Evolutionary conservation across 1,284 basidiomycete genomes (phyloP).

Genomic region (Ceratorhiza oryzae-sativae): DNA sequence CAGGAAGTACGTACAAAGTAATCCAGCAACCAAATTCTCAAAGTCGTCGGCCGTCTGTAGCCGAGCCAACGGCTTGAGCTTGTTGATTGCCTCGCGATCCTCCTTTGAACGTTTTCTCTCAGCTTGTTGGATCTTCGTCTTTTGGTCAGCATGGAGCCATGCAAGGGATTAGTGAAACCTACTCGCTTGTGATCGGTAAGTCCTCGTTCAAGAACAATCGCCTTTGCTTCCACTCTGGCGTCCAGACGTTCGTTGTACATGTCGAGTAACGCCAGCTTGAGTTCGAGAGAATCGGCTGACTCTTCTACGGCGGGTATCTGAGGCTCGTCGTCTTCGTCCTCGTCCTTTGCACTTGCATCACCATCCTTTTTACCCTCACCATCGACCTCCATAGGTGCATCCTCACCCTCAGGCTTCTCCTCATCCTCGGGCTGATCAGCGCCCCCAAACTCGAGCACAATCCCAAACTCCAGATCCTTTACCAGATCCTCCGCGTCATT

Average conservation of each 20-base stretch:
- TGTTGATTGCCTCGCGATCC: slow-evolving; percentile 88
- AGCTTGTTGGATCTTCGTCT: slow-evolving; percentile 77
- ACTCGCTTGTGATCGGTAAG: slow-evolving; percentile 95
- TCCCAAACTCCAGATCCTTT: slow-evolving; percentile 95
- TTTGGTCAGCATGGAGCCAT: neutral
- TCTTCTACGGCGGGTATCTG: slow-evolving; percentile 79
- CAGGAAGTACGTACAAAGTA: slow-evolving; percentile 67
- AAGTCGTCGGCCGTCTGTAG: slow-evolving; percentile 93
- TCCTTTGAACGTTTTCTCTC: slow-evolving; percentile 93
- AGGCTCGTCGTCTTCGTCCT: slow-evolving; percentile 63
- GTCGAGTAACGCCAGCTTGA: slow-evolving; percentile 90
- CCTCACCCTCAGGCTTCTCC: slow-evolving; percentile 51
- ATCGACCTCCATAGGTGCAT: slow-evolving; percentile 43
- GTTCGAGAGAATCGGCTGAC: slow-evolving; percentile 85
- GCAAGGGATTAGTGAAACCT: slow-evolving; percentile 41
- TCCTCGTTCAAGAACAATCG: slow-evolving; percentile 92
- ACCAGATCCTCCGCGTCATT: slow-evolving; percentile 96
- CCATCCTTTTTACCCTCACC: slow-evolving; percentile 43
- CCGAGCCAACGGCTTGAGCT: slow-evolving; percentile 91
- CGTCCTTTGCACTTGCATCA: slow-evolving; percentile 52
- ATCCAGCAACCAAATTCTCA: slow-evolving; percentile 86
- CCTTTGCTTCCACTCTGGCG: slow-evolving; percentile 85
- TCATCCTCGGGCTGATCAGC: slow-evolving; percentile 79
- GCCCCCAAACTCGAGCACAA: slow-evolving; percentile 85
- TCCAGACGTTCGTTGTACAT: slow-evolving; percentile 95